Base-by-base conservation (phyloP, 768 basidiomycete species). In the Amanita fuliginea region DNA sequence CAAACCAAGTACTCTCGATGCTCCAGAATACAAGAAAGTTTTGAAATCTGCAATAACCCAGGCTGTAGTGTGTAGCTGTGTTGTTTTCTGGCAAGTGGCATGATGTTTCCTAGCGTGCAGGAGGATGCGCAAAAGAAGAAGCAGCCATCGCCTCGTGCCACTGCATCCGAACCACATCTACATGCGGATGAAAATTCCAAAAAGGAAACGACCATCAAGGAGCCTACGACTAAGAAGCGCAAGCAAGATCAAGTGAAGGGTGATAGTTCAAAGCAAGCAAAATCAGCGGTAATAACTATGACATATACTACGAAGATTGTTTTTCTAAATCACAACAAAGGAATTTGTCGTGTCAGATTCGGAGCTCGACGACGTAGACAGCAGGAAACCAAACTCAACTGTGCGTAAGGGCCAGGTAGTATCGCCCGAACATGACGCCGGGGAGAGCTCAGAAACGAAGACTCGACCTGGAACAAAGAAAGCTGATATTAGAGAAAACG, bases 11-110 rank as follows among this genome's bases (percentile, higher is more conserved):
- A 57, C 64, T 2, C 60, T 84, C 35, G 70, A 73, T 24, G 56
- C 52, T 22, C 58, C 64, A 16, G 64, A 71, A 42, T 77, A 72
- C 62, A 83, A 73, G 57, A 51, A 55, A 13, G 57, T 66, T 2
- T 58, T 86, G 21, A 81, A 77, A 54, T 52, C 57, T 8, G 68
- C 67, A 3, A 68, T 69, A 22, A 56, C 59, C n/a, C 61, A 60
- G 11, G 66, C 67, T n/a, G 42, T 72, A 57, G 70, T 73, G 47
- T 30, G 64, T 32, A 16, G 8, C 18, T 18, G 4, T 54, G n/a
- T 14, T 48, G 24, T 34, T 51, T 56, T 39, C 19, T n/a, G 18
- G 18, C 42, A 36, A 24, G 21, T 35, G 18, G 21, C 35, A 36
- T 24, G 42, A 59, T 54, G 37, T 33, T 24, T 60, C 41, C 49